Percentiles rank a stretch among this genome's conserved stretches.
Evolutionary conservation across 331 rosid genomes (phyloP).

Genomic region (Malus hybrid): DNA sequence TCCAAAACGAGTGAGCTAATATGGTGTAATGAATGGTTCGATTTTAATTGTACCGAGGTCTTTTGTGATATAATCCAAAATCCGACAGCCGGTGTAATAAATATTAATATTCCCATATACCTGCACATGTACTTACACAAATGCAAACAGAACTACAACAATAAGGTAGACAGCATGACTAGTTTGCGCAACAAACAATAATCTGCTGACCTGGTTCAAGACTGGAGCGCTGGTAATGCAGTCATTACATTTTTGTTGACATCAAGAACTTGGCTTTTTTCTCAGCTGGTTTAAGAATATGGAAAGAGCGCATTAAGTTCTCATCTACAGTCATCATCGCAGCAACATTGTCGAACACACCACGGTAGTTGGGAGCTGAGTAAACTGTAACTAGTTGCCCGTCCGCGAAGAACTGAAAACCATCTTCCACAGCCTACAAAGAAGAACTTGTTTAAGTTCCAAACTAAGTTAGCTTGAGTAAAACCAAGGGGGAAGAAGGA

Average conservation of each 20-base stretch:
- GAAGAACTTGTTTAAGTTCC: constrained; percentile 16
- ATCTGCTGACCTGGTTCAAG: constrained; percentile 33
- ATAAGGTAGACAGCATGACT: background rate
- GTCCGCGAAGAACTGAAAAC: constrained; percentile 81
- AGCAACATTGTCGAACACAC: constrained; percentile 88
- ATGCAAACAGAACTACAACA: background rate
- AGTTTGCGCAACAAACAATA: background rate
- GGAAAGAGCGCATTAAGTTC: constrained; percentile 85
- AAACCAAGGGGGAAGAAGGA: background rate
- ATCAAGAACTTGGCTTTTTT: constrained; percentile 48
- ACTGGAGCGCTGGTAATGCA: constrained; percentile 2
- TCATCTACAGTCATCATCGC: constrained; percentile 94
- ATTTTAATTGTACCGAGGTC: too few species aligned
- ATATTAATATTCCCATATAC: background rate
- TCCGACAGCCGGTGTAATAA: background rate
- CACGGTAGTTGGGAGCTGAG: constrained; percentile 91
- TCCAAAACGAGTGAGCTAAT: constrained; percentile 3
- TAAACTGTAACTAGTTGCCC: constrained; percentile 76
- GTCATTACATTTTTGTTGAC: constrained; percentile 52
- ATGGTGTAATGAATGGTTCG: too few species aligned
- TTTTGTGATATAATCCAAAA: too few species aligned
- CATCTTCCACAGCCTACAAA: constrained; percentile 79
- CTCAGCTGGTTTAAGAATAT: constrained; percentile 89
- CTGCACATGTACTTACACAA: background rate
- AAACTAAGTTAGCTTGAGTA: background rate